A percentile compares a stretch with the other conserved stretches of the same genome.
phyloP scores from a whole-genome alignment of 1,139 yeast genomes.

The Yamadazyma oceani region DNA sequence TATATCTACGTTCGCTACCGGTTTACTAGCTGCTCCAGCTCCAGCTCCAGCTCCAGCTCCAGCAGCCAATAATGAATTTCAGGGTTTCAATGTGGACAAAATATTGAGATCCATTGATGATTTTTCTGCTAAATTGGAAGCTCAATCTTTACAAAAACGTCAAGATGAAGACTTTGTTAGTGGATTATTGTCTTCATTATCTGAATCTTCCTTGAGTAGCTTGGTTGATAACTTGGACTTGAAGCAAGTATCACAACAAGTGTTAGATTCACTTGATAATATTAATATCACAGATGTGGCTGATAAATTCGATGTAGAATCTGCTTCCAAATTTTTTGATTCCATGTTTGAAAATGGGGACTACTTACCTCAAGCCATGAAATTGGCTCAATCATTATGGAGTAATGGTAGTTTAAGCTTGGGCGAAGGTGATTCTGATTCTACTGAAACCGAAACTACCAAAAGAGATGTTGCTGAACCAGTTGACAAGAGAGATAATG shows the following conservation, averaged over 20 bases:
- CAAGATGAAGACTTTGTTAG: slow-evolving; percentile 11
- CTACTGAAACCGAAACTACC: slow-evolving; percentile 5
- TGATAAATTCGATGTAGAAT: slow-evolving; percentile 18
- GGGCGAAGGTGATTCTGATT: slow-evolving; percentile 4
- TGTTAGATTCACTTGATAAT: slow-evolving; percentile 10
- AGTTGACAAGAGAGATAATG: slow-evolving; percentile 18
- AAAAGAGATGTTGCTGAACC: slow-evolving; percentile 3
- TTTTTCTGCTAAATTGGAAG: slow-evolving; percentile 9
- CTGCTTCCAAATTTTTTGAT: slow-evolving; percentile 24
- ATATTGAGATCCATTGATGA: slow-evolving; percentile 13
- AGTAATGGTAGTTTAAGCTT: slow-evolving; percentile 16
- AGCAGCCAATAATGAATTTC: slow-evolving; percentile 2
- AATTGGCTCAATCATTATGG: slow-evolving; percentile 21
- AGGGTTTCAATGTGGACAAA: slow-evolving; percentile 11
- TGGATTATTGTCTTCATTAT: slow-evolving; percentile 11
- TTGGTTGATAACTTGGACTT: slow-evolving; percentile 13
- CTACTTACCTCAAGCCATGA: slow-evolving; percentile 18
- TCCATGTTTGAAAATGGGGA: slow-evolving; percentile 25
- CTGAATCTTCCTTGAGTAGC: slow-evolving; percentile 10
- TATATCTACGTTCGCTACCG: slow-evolving; percentile 16
- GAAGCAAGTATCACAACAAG: slow-evolving; percentile 10
- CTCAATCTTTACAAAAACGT: slow-evolving; percentile 8
- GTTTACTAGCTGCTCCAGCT: slow-evolving; percentile 18
- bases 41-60: slow-evolving; percentile 5
- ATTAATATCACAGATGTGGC: slow-evolving; percentile 17